phyloP scores from a whole-genome alignment of 352 stramenopile species.

The Pythium aquatile region DNA sequence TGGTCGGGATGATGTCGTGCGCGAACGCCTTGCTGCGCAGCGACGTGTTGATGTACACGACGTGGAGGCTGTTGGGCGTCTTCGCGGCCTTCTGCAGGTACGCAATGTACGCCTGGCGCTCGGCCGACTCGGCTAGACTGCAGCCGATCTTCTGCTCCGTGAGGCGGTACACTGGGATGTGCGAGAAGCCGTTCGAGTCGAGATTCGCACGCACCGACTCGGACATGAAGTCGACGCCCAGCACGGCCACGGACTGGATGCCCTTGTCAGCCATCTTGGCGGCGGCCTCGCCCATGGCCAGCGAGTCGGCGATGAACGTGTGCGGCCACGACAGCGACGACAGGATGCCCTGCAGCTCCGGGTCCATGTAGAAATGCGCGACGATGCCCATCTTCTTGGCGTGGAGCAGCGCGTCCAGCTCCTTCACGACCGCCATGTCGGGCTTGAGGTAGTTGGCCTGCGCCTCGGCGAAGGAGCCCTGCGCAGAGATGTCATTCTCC shows the following conservation, averaged over 20 bases:
- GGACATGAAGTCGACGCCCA: slow-evolving; percentile 98
- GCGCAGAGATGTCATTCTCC: slow-evolving; percentile 67
- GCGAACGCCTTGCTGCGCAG: slow-evolving; percentile 95
- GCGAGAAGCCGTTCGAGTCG: slow-evolving; percentile 86
- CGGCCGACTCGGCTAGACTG: slow-evolving; percentile 93
- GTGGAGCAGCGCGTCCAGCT: slow-evolving; percentile 84
- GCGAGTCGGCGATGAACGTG: slow-evolving; percentile 95
- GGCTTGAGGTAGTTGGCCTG: slow-evolving; percentile 87
- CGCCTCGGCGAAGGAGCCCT: slow-evolving; percentile 87
- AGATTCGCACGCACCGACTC: slow-evolving; percentile 94
- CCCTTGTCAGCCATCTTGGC: slow-evolving; percentile 92
- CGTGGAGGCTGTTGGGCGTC: slow-evolving; percentile 91
- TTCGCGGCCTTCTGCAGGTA: slow-evolving; percentile 91
- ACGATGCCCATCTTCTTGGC: slow-evolving; percentile 96
- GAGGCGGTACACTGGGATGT: slow-evolving; percentile 95
- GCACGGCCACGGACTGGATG: slow-evolving; percentile 91
- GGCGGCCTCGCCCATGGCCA: slow-evolving; percentile 97
- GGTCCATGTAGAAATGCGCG: slow-evolving; percentile 99
- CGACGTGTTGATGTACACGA: slow-evolving; percentile 99
- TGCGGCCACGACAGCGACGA: slow-evolving; percentile 85
- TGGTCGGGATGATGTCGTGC: slow-evolving; percentile 94
- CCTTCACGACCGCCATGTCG: slow-evolving; percentile 82
- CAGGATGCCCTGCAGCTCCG: slow-evolving; percentile 92
- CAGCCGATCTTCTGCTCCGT: slow-evolving; percentile 93
- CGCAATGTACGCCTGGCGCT: slow-evolving; percentile 91